Evolutionary conservation across 1,284 basidiomycete genomes (phyloP), one percentile per base, ranked within the genome.

Genomic region (Irpex rosettiformis): DNA sequence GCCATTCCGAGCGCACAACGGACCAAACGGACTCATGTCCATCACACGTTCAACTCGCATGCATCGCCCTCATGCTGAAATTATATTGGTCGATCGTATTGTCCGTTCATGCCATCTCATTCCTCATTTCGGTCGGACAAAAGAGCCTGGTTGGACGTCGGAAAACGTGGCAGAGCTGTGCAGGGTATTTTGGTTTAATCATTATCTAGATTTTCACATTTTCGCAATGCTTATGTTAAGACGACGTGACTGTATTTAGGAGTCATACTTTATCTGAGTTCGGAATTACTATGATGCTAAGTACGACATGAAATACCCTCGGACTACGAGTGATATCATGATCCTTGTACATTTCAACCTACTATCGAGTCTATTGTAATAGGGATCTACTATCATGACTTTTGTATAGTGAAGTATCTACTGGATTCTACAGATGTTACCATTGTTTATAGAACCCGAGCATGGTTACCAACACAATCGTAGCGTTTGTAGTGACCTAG

Each of bases 31-130:
- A n/a, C 6, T 37, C 49, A 25, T 54, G 22, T 37, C 5, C 21
- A 8, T 42, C 33, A 22, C 30, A 10, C 62, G 25, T 21, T 63
- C 30, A 33, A 58, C 59, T 29, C 57, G 65, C 16, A 21, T 55
- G 61, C 33, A 66, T 60, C 27, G 45, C 47, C 21, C 51, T 37
- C 37, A 54, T 64, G 18, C 61, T 45, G 42, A 65, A 25, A 62
- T 73, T 43, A 58, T 73, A 42, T 58, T 65, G 10, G 54, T 67
- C 6, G 27, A 47, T 7, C 54, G 61, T 4, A 66, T 73, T 37
- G 53, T 53, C 8, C 62, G 63, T 3, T 69, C 68, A 52, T 61
- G 68, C 40, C 70, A 75, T 61, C 64, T 74, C 0, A 60, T 69
- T 22, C 61, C 61, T 0, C 29, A 58, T 10, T 58, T 24, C 16